phyloP scores from a whole-genome alignment of 257 asterid genomes.

The Salvia splendens region DNA sequence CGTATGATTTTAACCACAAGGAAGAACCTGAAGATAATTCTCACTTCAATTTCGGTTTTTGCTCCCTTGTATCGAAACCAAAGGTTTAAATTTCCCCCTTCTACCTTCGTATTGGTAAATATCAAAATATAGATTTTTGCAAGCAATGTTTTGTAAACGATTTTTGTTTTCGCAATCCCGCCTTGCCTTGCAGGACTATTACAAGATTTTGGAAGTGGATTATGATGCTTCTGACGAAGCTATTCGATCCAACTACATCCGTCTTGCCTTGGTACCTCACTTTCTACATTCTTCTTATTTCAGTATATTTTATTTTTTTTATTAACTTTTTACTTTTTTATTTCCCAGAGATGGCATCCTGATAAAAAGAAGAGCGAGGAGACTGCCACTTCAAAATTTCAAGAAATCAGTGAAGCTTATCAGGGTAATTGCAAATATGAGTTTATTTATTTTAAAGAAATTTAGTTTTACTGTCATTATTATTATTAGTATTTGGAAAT shows the following conservation, averaged over 20 bases:
- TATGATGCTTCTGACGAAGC: constrained; percentile 88
- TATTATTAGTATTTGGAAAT: background rate
- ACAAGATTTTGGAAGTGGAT: constrained; percentile 79
- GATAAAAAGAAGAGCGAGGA: constrained; percentile 78
- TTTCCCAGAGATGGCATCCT: constrained; percentile 94
- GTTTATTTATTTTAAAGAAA: background rate
- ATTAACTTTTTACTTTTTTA: background rate
- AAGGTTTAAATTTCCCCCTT: constrained; percentile 41
- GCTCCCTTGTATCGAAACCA: constrained; percentile 63
- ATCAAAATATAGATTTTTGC: background rate
- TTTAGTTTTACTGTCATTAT: background rate
- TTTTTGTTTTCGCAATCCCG: constrained; percentile 1
- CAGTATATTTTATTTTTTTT: background rate
- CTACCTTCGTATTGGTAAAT: background rate
- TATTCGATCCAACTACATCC: constrained; percentile 83
- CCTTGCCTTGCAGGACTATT: constrained; percentile 63
- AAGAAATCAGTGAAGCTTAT: constrained; percentile 92
- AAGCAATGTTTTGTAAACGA: background rate
- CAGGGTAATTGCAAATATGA: constrained; percentile 49
- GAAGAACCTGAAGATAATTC: constrained; percentile 47
- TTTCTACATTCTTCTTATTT: constrained; percentile 6
- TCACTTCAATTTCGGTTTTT: constrained; percentile 61
- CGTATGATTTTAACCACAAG: constrained; percentile 47
- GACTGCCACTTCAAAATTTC: constrained; percentile 71
- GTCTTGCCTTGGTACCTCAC: constrained; percentile 79